Conservation (phyloP, 1,139 yeast genomes). For the Debaryomyces sp. region DNA sequence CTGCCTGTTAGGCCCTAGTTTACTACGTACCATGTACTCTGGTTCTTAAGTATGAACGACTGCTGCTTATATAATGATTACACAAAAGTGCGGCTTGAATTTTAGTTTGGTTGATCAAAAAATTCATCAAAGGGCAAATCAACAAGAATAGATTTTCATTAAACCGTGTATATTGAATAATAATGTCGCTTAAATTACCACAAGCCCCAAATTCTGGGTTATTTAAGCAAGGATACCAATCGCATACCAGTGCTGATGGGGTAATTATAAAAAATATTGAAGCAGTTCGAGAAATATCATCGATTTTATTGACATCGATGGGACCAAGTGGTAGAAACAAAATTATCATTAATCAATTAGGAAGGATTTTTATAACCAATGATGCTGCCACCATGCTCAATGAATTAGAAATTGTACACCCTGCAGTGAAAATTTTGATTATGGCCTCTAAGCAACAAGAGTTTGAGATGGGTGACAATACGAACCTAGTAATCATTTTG, state of each 20-base stretch:
- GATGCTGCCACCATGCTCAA: conserved; percentile 97
- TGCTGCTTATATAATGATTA: conserved; percentile 5
- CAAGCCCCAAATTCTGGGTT: conserved; percentile 92
- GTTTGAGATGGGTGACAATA: conserved; percentile 65
- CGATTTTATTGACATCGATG: conserved; percentile 89
- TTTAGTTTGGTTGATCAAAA: conserved; percentile 6
- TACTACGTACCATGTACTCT: neutral
- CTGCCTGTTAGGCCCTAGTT: neutral
- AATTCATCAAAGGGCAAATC: conserved; percentile 7
- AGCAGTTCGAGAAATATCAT: conserved; percentile 91
- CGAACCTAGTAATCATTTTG: conserved; percentile 53
- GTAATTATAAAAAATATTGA: conserved; percentile 90
- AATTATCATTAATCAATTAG: conserved; percentile 82
- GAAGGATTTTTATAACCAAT: conserved; percentile 85
- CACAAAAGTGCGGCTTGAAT: conserved; percentile 3
- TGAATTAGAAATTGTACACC: conserved; percentile 94
- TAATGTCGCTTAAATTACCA: conserved; percentile 89
- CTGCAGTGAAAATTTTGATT: conserved; percentile 92
- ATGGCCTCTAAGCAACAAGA: conserved; percentile 98
- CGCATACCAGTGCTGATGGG: conserved; percentile 88
- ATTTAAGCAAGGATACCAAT: conserved; percentile 95
- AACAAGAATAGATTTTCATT: neutral
- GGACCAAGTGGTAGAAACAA: conserved; percentile 98
- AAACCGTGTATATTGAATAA: conserved; percentile 2
- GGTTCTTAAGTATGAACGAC: neutral